Evolutionary conservation across 148 eudicot genomes (phyloP), one percentile per base, ranked within the genome.

Genomic region (Rhododendron ferrugineum): DNA sequence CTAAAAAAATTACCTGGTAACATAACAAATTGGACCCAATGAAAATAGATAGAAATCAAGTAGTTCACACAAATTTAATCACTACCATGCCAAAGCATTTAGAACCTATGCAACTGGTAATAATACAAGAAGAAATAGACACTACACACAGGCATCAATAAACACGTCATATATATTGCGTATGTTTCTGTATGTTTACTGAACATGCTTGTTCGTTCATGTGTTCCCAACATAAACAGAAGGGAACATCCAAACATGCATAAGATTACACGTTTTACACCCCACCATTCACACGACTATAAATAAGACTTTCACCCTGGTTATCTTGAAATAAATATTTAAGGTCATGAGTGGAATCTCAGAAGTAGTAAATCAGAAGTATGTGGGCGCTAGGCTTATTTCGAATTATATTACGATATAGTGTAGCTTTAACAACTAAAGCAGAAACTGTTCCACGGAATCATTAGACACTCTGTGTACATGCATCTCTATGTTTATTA

Each of bases 1-100:
- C 98, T 89, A 89, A 87, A 94, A 73, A 93, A 96, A 37, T 96
- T 96, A 80, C 98, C 98, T 96, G 90, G 68, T 80, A 88, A 56
- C 4, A 47, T 16, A 79, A 81, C 28, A 13, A 49, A 64, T 75
- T 75, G 37, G n/a, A 37, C 62, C n/a, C 18, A 20, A 56, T 56
- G 62, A 56, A 56, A 56, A 56, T 18, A 18, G 62, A 54, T 56
- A 5, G 23, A 11, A 6, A 56, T 16, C 18, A 56, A 56, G 23
- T 56, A 20, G 3, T 3, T 56, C 62, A 56, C 23, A 5, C 62
- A 56, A 56, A 56, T 56, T 20, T 18, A 18, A 56, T 56, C 62
- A 44, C 54, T 77, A 44, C 50, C 37, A 47, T 14, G 37, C 52
- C 28, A 49, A 56, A 56, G 62, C 62, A 56, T 56, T 56, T 20